Evolutionary conservation across 2,329 filamentous ascomycete genomes (phyloP), one percentile per base, ranked within the genome.

Genomic region (Annulohypoxylon truncatum): DNA sequence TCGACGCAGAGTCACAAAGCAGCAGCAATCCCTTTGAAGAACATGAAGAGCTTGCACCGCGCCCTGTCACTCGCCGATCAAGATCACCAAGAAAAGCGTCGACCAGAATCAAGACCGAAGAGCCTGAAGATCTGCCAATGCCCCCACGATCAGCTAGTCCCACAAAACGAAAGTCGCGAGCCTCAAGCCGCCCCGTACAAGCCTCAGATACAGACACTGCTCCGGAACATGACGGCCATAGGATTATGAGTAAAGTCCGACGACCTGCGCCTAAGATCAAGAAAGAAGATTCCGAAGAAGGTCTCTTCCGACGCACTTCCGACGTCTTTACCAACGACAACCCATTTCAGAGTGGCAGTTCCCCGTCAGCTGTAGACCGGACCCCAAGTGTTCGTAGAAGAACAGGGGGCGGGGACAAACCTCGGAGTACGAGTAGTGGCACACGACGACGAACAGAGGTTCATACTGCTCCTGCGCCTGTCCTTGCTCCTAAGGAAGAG

Each of bases 281-380:
- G 74, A 72, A 77, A 1, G 89, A 92, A 63, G 83, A 85, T 53
- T 78, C 82, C 5, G 81, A 87, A 7, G 82, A 83, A 46, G 78
- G 78, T 24, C 78, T 81, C 65, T 81, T 80, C 70, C 74, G 78
- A 64, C 75, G 76, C 10, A 78, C 79, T 18, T 76, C 77, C 20
- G 79, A 82, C 73, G 90, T 92, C 29, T 98, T 98, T 78, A 93
- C 91, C 1, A 87, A 90, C 71, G 93, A 97, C 57, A 98, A 98
- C 74, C 94, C 95, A 0, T 98, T 98, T 76, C 95, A 98, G 77
- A 92, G 92, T 75, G 91, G 93, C 40, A 92, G 90, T 77, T 91
- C 92, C 8, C 90, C 92, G 1, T 79, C 85, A 4, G 76, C 81
- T n/a, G 78, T 79, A 1, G 79, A 83, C 26, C 82, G 82, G 76